phyloP scores from a whole-genome alignment of 2,329 filamentous ascomycete genomes.

The Camptophora hylomeconis region DNA sequence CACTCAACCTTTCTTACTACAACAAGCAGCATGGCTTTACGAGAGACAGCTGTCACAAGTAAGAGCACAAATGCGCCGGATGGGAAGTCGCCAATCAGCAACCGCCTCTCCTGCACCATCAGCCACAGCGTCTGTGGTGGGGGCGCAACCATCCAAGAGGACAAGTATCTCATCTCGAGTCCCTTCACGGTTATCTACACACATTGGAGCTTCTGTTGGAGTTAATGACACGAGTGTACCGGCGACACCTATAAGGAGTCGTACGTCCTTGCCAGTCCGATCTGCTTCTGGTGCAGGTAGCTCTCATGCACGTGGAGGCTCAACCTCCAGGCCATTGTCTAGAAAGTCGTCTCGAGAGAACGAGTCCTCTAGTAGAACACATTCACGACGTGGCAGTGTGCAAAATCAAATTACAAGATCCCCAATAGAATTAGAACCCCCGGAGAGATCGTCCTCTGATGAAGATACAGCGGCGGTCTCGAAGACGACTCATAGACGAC shows the following conservation, averaged over 20 bases:
- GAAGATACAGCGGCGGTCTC: constrained; percentile 16
- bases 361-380: constrained; percentile 6
- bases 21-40: constrained; percentile 88
- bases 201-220: constrained; percentile 11
- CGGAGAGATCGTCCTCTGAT: constrained; percentile 13
- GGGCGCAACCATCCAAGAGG: constrained; percentile 23
- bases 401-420: constrained; percentile 15
- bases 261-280: constrained; percentile 12
- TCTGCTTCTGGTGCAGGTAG: constrained; percentile 5
- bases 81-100: constrained; percentile 26
- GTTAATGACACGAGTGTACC: constrained; percentile 10
- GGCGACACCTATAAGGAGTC: constrained; percentile 14
- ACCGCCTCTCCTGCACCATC: constrained; percentile 32
- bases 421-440: constrained; percentile 9
- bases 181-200: constrained; percentile 24
- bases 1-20: constrained; percentile 73
- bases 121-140: constrained; percentile 28
- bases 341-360: constrained; percentile 13
- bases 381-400: constrained; percentile 15
- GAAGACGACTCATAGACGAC: constrained; percentile 11
- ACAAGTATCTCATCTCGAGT: constrained; percentile 24
- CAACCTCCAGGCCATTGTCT: constrained; percentile 12
- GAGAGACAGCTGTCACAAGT: constrained; percentile 84
- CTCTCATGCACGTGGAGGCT: constrained; percentile 4
- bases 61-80: constrained; percentile 72